A percentile compares a stretch with the other conserved stretches of the same genome.
These are phyloP conservation scores for Nepenthes gracilis DNA, from an alignment of 148 eudicot genomes.

Conservation along the genomic window DNA sequence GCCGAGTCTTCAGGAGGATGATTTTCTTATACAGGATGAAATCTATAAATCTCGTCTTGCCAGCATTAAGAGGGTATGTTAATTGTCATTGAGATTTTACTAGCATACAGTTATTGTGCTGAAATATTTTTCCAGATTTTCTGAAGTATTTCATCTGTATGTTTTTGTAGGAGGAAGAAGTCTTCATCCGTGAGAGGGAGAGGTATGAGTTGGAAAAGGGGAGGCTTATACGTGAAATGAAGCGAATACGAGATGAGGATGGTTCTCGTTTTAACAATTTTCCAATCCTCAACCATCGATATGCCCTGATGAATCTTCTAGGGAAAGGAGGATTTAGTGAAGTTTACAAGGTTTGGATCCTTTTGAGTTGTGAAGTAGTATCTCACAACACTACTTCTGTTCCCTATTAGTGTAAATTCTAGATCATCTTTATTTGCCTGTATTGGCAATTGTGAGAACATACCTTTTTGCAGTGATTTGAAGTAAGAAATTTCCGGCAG, in stretches of 20 bases:
- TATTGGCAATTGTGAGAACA: constrained; percentile 19
- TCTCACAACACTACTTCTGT: no score
- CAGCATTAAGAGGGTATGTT: constrained; percentile 84
- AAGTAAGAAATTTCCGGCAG: constrained; percentile 41
- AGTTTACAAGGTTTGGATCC: constrained; percentile 75
- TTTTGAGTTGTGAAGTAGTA: background rate
- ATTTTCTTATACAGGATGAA: constrained; percentile 71
- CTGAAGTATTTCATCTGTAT: constrained; percentile 1
- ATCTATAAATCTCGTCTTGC: constrained; percentile 86
- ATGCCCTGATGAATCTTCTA: constrained; percentile 89
- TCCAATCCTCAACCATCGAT: constrained; percentile 79
- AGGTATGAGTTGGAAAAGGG: constrained; percentile 92
- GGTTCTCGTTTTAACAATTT: constrained; percentile 92
- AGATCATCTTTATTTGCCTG: constrained; percentile 14
- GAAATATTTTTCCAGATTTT: background rate
- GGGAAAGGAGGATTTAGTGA: constrained; percentile 99
- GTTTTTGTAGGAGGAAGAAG: constrained; percentile 74
- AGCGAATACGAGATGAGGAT: constrained; percentile 96
- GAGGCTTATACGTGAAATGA: constrained; percentile 98
- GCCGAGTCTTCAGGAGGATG: constrained; percentile 61
- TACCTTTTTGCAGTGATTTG: constrained; percentile 29
- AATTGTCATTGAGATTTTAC: background rate
- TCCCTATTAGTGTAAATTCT: constrained; percentile 1
- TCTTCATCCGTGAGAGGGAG: constrained; percentile 72
- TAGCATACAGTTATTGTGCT: background rate